Evolutionary conservation across 768 basidiomycete genomes (phyloP).

Genomic region (Russula lepida): DNA sequence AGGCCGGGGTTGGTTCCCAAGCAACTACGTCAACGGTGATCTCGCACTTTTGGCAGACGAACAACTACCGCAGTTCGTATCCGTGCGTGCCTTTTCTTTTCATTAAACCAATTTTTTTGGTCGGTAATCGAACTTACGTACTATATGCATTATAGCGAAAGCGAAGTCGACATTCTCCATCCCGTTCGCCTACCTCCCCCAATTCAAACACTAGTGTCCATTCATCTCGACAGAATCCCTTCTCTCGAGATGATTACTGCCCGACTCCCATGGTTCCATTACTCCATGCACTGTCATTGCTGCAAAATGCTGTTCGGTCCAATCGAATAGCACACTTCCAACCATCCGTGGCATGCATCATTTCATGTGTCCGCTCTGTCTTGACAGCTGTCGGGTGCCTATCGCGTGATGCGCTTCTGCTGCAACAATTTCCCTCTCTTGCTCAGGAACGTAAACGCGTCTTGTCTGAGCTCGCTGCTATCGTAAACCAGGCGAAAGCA

Average conservation of each 20-base stretch:
- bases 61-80: slow-evolving; percentile 37
- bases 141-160: slow-evolving; percentile 1
- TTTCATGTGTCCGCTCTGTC: slow-evolving; percentile 86
- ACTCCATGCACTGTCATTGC: slow-evolving; percentile 73
- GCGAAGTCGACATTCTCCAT: slow-evolving; percentile 25
- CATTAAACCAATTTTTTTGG: background rate
- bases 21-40: slow-evolving; percentile 82
- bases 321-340: slow-evolving; percentile 79
- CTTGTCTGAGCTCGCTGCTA: slow-evolving; percentile 65
- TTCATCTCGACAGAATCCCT: slow-evolving; percentile 12
- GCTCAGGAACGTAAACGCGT: slow-evolving; percentile 76
- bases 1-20: slow-evolving; percentile 94
- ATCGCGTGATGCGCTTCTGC: slow-evolving; percentile 66
- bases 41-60: slow-evolving; percentile 51
- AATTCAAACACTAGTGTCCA: slow-evolving; percentile 3
- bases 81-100: slow-evolving; percentile 30
- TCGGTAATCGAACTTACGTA: background rate
- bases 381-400: slow-evolving; percentile 78
- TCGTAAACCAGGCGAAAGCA: slow-evolving; percentile 74
- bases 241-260: slow-evolving; percentile 37
- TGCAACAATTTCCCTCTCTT: slow-evolving; percentile 58
- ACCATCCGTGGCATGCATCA: slow-evolving; percentile 89
- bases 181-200: slow-evolving; percentile 7
- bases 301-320: slow-evolving; percentile 78
- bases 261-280: slow-evolving; percentile 78